Base-by-base conservation (phyloP, 768 basidiomycete genomes). In the Trametes meyenii region DNA sequence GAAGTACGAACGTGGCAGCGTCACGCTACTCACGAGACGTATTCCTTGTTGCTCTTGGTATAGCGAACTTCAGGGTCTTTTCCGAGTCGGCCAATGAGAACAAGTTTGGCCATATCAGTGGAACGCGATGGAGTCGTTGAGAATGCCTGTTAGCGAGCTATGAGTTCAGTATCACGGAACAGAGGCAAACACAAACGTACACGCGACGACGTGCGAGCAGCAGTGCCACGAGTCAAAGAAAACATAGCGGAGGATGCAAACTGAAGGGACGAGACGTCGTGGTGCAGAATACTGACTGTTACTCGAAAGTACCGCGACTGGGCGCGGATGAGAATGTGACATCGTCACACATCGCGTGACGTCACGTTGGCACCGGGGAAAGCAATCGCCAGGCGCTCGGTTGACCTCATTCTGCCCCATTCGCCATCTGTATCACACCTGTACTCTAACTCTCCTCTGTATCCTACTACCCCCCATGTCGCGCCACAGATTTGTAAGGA, bases 401-500 rank as follows among this genome's bases (percentile, higher is more conserved):
- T 60, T 60, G 51, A 54, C 59, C 45, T 63, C 51, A 48, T 59
- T 59, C 51, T 53, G 5, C 50, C 38, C 60, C 21, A 44, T 39
- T 21, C 5, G 29, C 13, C n/a, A 38, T 23, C 1, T 35, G 17
- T 17, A 21, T 21, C n/a, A 36, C 36, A 29, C 44, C 62, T 68
- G 63, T 64, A 66, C 55, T 44, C 57, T 58, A 62, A 24, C 39
- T 19, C 36, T 24, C 19, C 33, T 3, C 63, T 55, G 51, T 61
- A 66, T 44, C 58, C 66, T 44, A 56, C 52, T 60, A 62, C 65
- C 54, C 74, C 17, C 55, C 60, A 94, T 98, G 94, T 98, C 96
- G 5, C 83, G 97, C 73, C 97, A 98, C 76, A 87, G 95, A 71
- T 84, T 88, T 75, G 81, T 98, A 65, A 82, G 91, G 64, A 94